Evolutionary conservation across 2,329 filamentous ascomycete species (phyloP), one percentile per base, ranked within the genome.

Genomic region (Claviceps arundinis): DNA sequence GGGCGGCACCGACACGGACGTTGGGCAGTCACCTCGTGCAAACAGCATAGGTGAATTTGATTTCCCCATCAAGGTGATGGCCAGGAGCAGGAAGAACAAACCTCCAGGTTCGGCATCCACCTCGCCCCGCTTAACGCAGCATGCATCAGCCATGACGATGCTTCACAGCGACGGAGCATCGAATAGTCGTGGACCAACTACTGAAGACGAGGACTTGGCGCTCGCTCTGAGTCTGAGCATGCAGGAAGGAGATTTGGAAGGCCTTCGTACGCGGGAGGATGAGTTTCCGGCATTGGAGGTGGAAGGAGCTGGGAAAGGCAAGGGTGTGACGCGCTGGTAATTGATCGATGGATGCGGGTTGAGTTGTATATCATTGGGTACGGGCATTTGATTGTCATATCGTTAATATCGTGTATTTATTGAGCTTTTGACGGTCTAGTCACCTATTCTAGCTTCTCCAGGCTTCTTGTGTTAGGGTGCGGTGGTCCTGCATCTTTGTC

Each of bases 141-240:
- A 70, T 53, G 63, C 65, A 2, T 60, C 65, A 62, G 51, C 14
- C 66, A 14, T 62, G 51, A 19, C 62, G 52, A 19, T 47, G 50
- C 7, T 17, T 8, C 26, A 34, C 53, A 44, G 56, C 41, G 26
- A 56, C 56, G 22, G 57, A 11, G 43, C 13, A 55, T 47, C 51
- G 50, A 30, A 26, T 30, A 16, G 17, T 37, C 2, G 5, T 8
- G 13, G 34, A 5, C 44, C 53, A 1, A 54, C 59, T 2, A 54
- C 54, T 0, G 64, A 65, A 13, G 78, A 81, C 46, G 77, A 78
- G 49, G 81, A 84, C 57, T 57, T 84, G 47, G 77, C 81, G 50
- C 68, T 82, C 38, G 81, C 81, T 2, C 63, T 84, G 48, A 73
- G 73, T 55, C 66, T 84, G 22, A 85, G 81, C 57, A 67, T 83